Conservation (phyloP, 75 land plant species). For the Chamaecyparis obtusa region DNA sequence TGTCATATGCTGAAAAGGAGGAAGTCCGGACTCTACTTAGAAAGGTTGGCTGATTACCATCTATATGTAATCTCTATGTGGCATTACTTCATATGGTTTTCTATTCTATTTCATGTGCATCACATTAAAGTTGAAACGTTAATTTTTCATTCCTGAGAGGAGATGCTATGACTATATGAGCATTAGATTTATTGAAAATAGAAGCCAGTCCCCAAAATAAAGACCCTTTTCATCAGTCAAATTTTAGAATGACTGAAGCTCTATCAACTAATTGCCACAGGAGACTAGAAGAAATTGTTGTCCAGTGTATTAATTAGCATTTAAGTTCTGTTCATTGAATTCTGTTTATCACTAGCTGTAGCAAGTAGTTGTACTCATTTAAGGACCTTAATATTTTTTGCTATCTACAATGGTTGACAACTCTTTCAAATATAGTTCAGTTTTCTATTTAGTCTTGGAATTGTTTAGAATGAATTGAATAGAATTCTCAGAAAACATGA, state of each 20-base stretch:
- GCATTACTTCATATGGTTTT: not conserved
- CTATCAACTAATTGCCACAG: not conserved
- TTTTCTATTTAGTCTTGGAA: not conserved
- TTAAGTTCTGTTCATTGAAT: not conserved
- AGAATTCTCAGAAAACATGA: not conserved
- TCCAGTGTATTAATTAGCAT: not conserved
- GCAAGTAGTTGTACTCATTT: not conserved
- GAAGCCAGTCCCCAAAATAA: not conserved
- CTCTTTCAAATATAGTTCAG: not conserved
- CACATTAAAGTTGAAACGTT: not conserved
- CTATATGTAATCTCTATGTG: not conserved
- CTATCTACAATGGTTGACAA: not conserved
- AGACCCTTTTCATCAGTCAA: not conserved
- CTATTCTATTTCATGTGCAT: not conserved
- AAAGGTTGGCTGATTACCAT: conserved; percentile 50
- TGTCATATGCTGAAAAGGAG: conserved; percentile 81
- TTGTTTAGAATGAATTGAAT: not conserved
- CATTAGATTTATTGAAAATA: not conserved
- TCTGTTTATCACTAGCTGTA: not conserved
- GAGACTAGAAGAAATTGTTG: not conserved
- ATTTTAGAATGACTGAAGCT: not conserved
- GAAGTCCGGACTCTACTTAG: conserved; percentile 81
- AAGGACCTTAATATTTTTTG: not conserved
- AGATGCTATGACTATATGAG: not conserved
- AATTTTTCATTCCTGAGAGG: not conserved